Conservation (phyloP, 1,139 yeast genomes). For the Candida gigantensis region DNA sequence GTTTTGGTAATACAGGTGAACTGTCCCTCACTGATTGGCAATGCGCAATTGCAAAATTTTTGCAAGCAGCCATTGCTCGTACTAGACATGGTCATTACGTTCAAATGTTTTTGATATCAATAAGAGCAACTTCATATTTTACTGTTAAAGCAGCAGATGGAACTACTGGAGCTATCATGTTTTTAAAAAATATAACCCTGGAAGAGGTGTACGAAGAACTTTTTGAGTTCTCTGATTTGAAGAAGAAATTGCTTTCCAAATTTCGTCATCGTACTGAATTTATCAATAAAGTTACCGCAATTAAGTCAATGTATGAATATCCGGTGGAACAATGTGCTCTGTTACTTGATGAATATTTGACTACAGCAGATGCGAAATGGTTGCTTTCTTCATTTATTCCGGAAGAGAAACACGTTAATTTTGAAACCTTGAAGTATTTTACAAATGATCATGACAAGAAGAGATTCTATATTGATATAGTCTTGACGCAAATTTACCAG, state of each 20-base stretch:
- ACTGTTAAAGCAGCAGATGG: conserved; percentile 1
- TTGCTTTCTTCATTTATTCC: not conserved
- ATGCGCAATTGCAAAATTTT: conserved; percentile 4
- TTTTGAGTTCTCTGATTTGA: not conserved
- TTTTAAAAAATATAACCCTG: conserved; percentile 1
- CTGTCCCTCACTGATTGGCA: conserved; percentile 2
- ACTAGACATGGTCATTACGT: not conserved
- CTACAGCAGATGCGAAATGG: conserved; percentile 1
- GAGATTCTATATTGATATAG: conserved; percentile 5
- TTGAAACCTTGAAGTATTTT: conserved; percentile 4
- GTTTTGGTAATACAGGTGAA: conserved; percentile 1
- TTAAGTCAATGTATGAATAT: not conserved
- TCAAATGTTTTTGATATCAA: conserved; percentile 1
- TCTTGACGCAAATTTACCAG: conserved; percentile 4
- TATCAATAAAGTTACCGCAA: not conserved
- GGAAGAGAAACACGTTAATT: conserved; percentile 1
- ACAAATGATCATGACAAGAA: conserved; percentile 2
- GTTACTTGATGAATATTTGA: conserved; percentile 3
- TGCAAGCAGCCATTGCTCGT: not conserved
- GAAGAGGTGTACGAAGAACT: no score
- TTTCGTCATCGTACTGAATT: not conserved
- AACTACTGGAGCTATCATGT: not conserved
- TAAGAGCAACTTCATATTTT: conserved; percentile 3
- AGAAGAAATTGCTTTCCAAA: not conserved
- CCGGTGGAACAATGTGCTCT: not conserved